Conservation (phyloP, 2,329 filamentous ascomycete genomes). For the Talaromyces rugulosus region DNA sequence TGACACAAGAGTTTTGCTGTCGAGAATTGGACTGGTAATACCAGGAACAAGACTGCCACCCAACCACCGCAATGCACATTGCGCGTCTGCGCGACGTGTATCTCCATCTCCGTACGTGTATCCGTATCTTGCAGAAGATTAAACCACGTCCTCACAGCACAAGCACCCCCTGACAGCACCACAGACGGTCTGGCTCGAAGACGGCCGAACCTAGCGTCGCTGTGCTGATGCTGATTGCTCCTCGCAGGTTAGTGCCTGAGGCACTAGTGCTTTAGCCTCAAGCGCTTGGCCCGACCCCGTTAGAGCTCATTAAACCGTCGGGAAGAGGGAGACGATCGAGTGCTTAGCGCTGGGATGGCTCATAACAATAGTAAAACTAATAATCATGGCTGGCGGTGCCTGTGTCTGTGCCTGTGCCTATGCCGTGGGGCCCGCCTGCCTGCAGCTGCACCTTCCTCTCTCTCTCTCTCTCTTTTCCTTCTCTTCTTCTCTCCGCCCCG, state of each 20-base stretch:
- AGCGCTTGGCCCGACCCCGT: slow-evolving; percentile 10
- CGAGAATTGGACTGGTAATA: too few relatives aligned
- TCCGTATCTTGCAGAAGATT: neutral
- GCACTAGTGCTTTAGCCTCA: neutral
- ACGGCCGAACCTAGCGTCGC: neutral
- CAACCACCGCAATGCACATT: neutral
- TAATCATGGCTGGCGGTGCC: neutral
- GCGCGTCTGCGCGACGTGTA: neutral
- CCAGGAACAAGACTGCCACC: neutral
- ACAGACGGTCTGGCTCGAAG: neutral
- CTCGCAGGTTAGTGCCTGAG: neutral
- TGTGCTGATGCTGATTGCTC: neutral
- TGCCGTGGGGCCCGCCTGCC: neutral
- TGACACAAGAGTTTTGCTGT: too few relatives aligned
- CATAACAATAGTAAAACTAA: neutral
- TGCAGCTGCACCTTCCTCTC: slow-evolving; percentile 9
- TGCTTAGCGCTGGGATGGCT: slow-evolving; percentile 17
- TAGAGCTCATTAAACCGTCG: slow-evolving; percentile 2
- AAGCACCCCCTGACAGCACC: neutral
- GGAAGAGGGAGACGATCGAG: neutral
- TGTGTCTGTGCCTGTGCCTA: neutral
- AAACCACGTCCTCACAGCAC: too few relatives aligned
- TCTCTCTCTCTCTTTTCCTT: slow-evolving; percentile 9
- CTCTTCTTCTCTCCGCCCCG: neutral
- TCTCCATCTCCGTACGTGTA: neutral